Base-by-base conservation (phyloP, 306 rosid species). In the Inga laurina region DNA sequence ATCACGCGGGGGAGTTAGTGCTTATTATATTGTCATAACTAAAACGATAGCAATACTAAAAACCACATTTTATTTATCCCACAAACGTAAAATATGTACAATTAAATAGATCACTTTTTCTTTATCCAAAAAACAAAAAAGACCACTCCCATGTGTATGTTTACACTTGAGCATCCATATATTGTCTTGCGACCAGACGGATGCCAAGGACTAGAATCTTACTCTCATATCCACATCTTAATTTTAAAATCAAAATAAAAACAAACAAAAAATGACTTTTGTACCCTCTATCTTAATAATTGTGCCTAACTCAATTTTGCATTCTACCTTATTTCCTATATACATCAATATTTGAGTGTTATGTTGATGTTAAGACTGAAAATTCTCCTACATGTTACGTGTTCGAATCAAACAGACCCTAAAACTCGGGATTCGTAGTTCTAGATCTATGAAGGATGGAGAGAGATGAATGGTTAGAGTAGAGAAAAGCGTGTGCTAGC, bases 401-500 rank as follows among this genome's bases (percentile, higher is more conserved):
- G 2, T 39, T 39, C 1, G 8, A 39, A 39, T 6, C 8, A 39
- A 0, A 39, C 1, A 0, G 1, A 39, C 1, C 8, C 8, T 39
- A 39, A 39, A 1, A 39, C 43, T 39, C 43, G 14, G 75, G 35
- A 43, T 19, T 44, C 19, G n/a, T 44, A 24, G 54, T 77, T 80
- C 84, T 78, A 57, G 16, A 3, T 2, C 68, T 27, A 24, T 84
- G 82, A 82, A 77, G 83, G 3, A 32, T 8, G 35, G 86, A 86
- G 68, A 82, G 22, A 35, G 87, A 51, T 85, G 65, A n/a, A 9
- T 72, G 89, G 16, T 82, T 73, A 75, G 74, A 79, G 71, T 89
- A 86, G 54, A 83, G 92, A 72, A 85, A 80, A 76, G 85, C 86
- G 79, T 87, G 82, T 30, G 67, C 78, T 34, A 90, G 56, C 88